A percentile compares a stretch with the other conserved stretches of the same genome.
These are phyloP conservation scores for Clitopilus hobsonii DNA, from an alignment of 768 basidiomycete species.

Conservation along the genomic window DNA sequence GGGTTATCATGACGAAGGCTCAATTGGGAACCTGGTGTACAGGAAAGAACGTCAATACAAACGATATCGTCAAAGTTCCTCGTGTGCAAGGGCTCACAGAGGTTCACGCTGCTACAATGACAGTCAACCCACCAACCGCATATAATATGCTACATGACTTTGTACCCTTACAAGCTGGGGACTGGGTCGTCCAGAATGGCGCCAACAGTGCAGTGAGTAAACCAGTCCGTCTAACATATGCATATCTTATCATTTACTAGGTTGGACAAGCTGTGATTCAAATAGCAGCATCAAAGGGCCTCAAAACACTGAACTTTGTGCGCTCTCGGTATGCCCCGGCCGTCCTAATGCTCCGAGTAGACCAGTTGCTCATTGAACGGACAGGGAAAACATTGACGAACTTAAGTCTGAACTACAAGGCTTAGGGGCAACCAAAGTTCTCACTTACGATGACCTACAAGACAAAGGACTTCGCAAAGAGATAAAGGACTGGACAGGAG, in stretches of 20 bases:
- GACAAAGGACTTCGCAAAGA: slow-evolving; percentile 50
- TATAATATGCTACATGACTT: slow-evolving; percentile 79
- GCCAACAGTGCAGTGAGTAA: slow-evolving; percentile 73
- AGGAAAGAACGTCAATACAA: slow-evolving; percentile 42
- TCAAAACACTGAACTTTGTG: slow-evolving; percentile 81
- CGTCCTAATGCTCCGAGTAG: neutral
- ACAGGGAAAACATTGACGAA: slow-evolving; percentile 47
- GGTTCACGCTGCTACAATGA: slow-evolving; percentile 71
- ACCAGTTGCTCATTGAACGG: neutral
- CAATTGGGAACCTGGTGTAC: slow-evolving; percentile 79
- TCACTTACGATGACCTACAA: slow-evolving; percentile 70
- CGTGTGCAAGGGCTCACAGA: slow-evolving; percentile 40
- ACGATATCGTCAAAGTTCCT: slow-evolving; percentile 61
- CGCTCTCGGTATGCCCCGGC: slow-evolving; percentile 52
- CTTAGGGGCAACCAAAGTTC: slow-evolving; percentile 73
- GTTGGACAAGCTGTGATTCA: slow-evolving; percentile 86
- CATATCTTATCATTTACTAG: slow-evolving; percentile 24
- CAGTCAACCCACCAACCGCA: slow-evolving; percentile 84
- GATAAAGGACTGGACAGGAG: slow-evolving; percentile 60
- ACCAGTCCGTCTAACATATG: neutral
- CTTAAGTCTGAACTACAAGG: slow-evolving; percentile 45
- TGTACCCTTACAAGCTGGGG: slow-evolving; percentile 55
- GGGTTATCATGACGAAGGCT: slow-evolving; percentile 66
- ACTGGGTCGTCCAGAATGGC: slow-evolving; percentile 85
- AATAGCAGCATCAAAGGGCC: slow-evolving; percentile 64